Conservation (phyloP, 148 eudicot species). For the Chenopodium formosanum region DNA sequence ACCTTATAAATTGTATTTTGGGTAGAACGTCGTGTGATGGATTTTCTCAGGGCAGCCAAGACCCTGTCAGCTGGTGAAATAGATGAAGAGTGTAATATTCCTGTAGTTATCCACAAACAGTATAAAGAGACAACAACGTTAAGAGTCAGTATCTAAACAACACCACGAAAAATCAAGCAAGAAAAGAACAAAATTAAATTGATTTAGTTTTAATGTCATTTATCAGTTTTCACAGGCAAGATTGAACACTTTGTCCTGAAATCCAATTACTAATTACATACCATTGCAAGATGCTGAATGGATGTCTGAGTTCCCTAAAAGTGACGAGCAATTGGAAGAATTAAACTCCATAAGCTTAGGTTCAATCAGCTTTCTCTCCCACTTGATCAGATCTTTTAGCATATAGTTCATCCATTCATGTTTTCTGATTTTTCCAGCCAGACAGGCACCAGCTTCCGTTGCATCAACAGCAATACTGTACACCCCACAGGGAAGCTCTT, state of each 20-base stretch:
- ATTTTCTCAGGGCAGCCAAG: conserved; percentile 66
- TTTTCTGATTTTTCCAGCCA: conserved; percentile 52
- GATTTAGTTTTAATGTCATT: not conserved
- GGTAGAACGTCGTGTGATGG: conserved; percentile 59
- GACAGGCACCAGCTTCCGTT: conserved; percentile 40
- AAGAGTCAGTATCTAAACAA: not conserved
- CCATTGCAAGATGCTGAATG: conserved; percentile 24
- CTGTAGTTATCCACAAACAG: conserved; percentile 30
- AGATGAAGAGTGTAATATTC: conserved; percentile 26
- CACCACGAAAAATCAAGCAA: not conserved
- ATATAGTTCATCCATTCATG: conserved; percentile 68
- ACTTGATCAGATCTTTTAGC: conserved; percentile 59
- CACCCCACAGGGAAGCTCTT: conserved; percentile 93
- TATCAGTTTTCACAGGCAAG: not conserved
- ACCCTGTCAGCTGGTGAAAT: conserved; percentile 44
- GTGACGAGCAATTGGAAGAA: conserved; percentile 17
- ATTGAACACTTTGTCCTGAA: not conserved
- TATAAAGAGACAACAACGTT: not conserved
- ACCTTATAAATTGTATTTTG: conserved; percentile 60
- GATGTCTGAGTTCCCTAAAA: conserved; percentile 23
- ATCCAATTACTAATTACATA: conserved; percentile 13
- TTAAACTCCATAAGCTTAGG: conserved; percentile 46
- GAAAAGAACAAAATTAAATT: not conserved
- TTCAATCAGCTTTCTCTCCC: conserved; percentile 71
- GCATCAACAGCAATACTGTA: conserved; percentile 53